Evolutionary conservation across 805 yeast genomes (phyloP), one percentile per base, ranked within the genome.

Genomic region (Lipomyces orientalis): DNA sequence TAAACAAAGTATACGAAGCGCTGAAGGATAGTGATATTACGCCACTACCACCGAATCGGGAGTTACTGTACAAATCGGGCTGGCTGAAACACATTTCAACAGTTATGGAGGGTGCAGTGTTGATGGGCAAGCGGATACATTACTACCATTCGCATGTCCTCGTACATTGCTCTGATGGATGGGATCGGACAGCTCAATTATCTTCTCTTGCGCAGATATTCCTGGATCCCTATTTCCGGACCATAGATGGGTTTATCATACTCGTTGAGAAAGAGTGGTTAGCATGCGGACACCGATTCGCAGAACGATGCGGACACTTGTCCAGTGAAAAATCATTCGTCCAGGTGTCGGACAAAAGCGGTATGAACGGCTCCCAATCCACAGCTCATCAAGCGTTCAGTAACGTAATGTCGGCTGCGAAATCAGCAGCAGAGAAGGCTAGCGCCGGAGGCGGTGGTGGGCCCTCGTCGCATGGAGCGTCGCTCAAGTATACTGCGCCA

Each of bases 101-200:
- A 25, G 82, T 94, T 46, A 77, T 95, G 60, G 87, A 87, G 59
- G 88, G 96, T 0, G 89, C 93, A 0, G 93, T 90, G 64, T 83
- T 90, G 46, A 85, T 95, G 58, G 87, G 90, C 33, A 89, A 91
- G 75, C 90, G 94, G n/a, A 84, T 95, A 29, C 90, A 91, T 63
- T 86, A 89, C 73, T 91, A 92, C 77, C 87, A 88, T 69, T 90
- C 95, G 22, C 96, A 94, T 76, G 84, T 94, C 3, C 76, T 95
- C 9, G 85, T 95, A 6, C 99, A 95, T 80, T 95, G 99, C 77
- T 92, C 98, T 0, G 99, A 95, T 80, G 99, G 99, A 0, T 95
- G 99, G 99, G 99, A 95, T 76, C 82, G 99, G 66, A 95, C 99
- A 0, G 87, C 98, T 0, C 98, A 95, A 76, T 86, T 93, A 0